Evolutionary conservation across 2,329 filamentous ascomycete genomes (phyloP).

Genomic region (Capronia epimyces): DNA sequence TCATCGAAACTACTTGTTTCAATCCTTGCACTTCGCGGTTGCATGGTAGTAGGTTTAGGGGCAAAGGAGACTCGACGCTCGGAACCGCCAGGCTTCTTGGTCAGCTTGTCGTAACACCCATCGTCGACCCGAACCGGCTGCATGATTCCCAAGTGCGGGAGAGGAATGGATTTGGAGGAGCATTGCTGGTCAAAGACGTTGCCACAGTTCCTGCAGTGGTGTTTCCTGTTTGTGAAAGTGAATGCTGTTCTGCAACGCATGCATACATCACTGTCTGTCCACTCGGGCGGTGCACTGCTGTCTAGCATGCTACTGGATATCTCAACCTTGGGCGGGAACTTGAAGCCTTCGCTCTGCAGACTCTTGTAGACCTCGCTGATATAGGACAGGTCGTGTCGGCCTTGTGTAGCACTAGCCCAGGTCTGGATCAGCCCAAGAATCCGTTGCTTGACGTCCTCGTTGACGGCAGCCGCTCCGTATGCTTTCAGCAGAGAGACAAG

Average conservation of each 20-base stretch:
- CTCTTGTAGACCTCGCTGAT: slow-evolving; percentile 80
- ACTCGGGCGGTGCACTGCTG: slow-evolving; percentile 92
- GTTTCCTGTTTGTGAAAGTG: slow-evolving; percentile 96
- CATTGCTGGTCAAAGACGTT: slow-evolving; percentile 96
- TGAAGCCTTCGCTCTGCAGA: slow-evolving; percentile 77
- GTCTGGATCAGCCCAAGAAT: slow-evolving; percentile 90
- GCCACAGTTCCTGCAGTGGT: slow-evolving; percentile 96
- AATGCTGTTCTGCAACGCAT: slow-evolving; percentile 96
- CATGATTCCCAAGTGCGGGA: slow-evolving; percentile 88
- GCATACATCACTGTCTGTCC: slow-evolving; percentile 95
- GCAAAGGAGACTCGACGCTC: slow-evolving; percentile 35
- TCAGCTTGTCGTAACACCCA: slow-evolving; percentile 86
- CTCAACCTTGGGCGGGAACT: slow-evolving; percentile 78
- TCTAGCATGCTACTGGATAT: slow-evolving; percentile 98
- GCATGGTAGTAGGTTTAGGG: slow-evolving; percentile 69
- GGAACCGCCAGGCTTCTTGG: slow-evolving; percentile 54
- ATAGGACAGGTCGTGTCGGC: slow-evolving; percentile 74
- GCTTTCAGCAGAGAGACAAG: slow-evolving; percentile 82
- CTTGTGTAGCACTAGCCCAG: slow-evolving; percentile 86
- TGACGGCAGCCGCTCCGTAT: slow-evolving; percentile 66
- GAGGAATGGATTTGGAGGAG: slow-evolving; percentile 77
- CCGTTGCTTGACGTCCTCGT: slow-evolving; percentile 78
- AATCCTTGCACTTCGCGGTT: slow-evolving; percentile 79
- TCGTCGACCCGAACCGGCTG: slow-evolving; percentile 92
- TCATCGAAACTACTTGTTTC: slow-evolving; percentile 84